Evolutionary conservation across 1,284 basidiomycete species (phyloP), one percentile per base, ranked within the genome.

Genomic region (Ustilago cynodontis): DNA sequence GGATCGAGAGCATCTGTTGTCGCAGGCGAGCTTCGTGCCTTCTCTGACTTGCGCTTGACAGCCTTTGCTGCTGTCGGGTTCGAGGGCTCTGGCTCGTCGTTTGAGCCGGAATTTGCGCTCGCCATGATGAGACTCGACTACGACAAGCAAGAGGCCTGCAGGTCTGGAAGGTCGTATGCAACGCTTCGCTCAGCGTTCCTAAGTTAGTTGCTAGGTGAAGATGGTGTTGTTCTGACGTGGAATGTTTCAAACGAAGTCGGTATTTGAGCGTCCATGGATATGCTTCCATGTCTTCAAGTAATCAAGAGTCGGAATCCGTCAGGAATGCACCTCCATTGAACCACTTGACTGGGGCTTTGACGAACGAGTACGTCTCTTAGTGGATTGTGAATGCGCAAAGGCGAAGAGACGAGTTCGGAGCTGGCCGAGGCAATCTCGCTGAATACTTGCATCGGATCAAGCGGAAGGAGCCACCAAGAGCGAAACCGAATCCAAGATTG

Each of bases 11-110:
- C 26, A 31, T 69, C 59, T 9, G 45, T n/a, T 31, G 50, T 52
- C 3, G 65, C 39, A 13, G 65, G 57, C 6, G 70, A 72, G 24
- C 24, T 31, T 9, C 51, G 41, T 6, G 47, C 28, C 43, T 64
- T 72, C 10, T 64, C 65, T 35, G 65, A 7, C 54, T 67, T 72
- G 49, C 65, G 70, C 60, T 72, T 72, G 14, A 59, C 13, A 29
- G 67, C 33, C 22, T 63, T 69, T 11, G 67, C 13, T 24, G 64
- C 11, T 4, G 64, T 18, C 6, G 63, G 11, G 22, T 22, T 14
- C n/a, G 65, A 37, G 5, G 61, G 49, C 7, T 41, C 59, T 13
- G 51, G 29, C 14, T 49, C 9, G 18, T n/a, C 60, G 31, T 64
- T 67, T 18, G 65, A 57, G 53, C 53, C 37, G 18, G 51, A 52